Conservation (phyloP, 1,284 basidiomycete species). For the Pseudozyma tsukubaensis region DNA sequence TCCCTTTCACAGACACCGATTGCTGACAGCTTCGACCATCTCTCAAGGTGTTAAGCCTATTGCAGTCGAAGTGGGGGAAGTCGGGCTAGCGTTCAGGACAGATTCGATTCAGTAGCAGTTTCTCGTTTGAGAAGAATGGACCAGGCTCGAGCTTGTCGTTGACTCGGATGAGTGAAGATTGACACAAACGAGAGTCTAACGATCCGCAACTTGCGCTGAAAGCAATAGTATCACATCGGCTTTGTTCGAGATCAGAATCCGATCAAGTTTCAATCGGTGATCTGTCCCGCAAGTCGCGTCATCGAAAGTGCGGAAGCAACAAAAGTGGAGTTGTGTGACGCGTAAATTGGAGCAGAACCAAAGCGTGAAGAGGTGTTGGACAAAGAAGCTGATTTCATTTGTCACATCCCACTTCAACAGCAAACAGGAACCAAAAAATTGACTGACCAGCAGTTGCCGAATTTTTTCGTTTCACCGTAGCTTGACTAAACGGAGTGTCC, state of each 20-base stretch:
- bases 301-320: not conserved
- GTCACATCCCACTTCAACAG: not conserved
- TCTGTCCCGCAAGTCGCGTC: slow-evolving; percentile 1
- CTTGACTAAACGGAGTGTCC: too few species aligned
- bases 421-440: not conserved
- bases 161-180: too few species aligned
- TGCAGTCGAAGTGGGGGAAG: too few species aligned
- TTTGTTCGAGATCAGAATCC: not conserved
- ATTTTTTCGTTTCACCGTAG: slow-evolving; percentile 7
- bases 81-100: too few species aligned
- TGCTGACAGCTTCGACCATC: too few species aligned
- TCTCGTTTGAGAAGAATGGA: too few species aligned
- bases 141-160: too few species aligned
- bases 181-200: too few species aligned
- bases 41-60: too few species aligned
- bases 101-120: too few species aligned
- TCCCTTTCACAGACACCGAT: too few species aligned
- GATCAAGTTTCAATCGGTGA: not conserved
- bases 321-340: slow-evolving; percentile 11
- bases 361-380: slow-evolving; percentile 1
- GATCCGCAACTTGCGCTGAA: too few species aligned
- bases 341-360: slow-evolving; percentile 3
- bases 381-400: not conserved
- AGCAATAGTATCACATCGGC: not conserved
- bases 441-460: slow-evolving; percentile 2